Conservation (phyloP, 2,329 filamentous ascomycete species). For the Colletotrichum sp. region DNA sequence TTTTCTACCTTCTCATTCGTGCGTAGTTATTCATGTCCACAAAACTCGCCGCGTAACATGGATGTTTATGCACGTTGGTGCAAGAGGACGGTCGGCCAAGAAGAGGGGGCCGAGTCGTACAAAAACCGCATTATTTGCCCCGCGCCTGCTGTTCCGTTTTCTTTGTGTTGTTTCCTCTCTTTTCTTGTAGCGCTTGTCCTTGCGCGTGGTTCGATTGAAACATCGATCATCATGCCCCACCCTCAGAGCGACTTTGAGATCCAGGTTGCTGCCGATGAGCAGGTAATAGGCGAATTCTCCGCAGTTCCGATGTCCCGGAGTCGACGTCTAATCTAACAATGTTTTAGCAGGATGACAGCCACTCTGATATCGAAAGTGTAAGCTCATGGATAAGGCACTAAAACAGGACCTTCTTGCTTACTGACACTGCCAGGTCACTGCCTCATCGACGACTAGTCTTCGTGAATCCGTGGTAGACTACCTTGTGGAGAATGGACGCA, state of each 20-base stretch:
- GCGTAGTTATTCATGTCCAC: neutral
- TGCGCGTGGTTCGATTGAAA: neutral
- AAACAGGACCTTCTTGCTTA: too few species aligned
- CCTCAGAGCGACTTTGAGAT: neutral
- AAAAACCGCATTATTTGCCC: neutral
- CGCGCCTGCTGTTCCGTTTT: neutral
- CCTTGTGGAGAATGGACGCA: too few species aligned
- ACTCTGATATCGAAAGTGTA: too few species aligned
- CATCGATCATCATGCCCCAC: accelerated
- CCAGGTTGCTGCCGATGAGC: neutral
- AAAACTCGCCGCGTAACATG: neutral
- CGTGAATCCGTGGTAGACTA: too few species aligned
- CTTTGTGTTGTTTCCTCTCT: too few species aligned
- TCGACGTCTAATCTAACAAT: too few species aligned
- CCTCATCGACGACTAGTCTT: too few species aligned
- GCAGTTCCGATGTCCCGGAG: too few species aligned
- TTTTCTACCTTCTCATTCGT: neutral
- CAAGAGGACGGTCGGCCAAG: neutral
- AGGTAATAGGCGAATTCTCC: neutral
- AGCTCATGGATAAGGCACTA: too few species aligned
- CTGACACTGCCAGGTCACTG: too few species aligned
- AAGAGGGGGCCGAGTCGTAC: neutral
- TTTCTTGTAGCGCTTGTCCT: too few species aligned
- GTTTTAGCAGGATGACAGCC: too few species aligned
- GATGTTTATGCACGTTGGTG: neutral